Base-by-base conservation (phyloP, 805 yeast species). In the Yamadazyma tumulicola region DNA sequence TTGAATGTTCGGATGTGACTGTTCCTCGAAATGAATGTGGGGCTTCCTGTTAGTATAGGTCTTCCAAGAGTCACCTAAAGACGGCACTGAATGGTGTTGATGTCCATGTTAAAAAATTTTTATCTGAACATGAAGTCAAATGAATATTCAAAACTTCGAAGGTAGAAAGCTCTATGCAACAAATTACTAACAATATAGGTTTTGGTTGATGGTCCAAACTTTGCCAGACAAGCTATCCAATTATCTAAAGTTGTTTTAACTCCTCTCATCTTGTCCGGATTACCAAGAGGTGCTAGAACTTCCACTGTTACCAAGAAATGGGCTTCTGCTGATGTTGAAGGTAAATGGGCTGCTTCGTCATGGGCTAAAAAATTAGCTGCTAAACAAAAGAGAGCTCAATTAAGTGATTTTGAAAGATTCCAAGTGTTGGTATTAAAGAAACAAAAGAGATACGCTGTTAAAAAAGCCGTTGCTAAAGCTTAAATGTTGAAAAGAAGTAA, bases 341-440 rank as follows among this genome's bases (percentile, higher is more conserved):
- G 79, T 62, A 85, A 91, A 74, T 93, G 97, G 97, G 79, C 84
- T 55, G 75, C 83, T 58, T 75, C 97, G 50, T 68, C 96, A 37
- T 88, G 97, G 97, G 97, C 98, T 64, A 85, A 91, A 85, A 89
- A 88, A 79, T 83, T 93, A 61, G 96, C 94, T 67, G 83, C 85
- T 73, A 87, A 86, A 74, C 81, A 84, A 72, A 86, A 81, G 73
- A 86, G 98, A 81, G 72, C 94, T 61, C 75, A 81, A 65, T 84
- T 94, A 70, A 67, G 91, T 57, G 99, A 93, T 75, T 93, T 93
- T 62, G 96, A 93, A 79, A 89, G 99, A 82, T 93, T 93, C 96
- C 96, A 91, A 81, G 98, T 91, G 58, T 67, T 85, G 71, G 94
- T 88, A 59, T 81, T 88, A 70, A 93, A 85, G 85, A 93, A 91